These are phyloP conservation scores for Pythium coloratum DNA, from an alignment of 352 stramenopile genomes.

Conservation along the genomic window DNA sequence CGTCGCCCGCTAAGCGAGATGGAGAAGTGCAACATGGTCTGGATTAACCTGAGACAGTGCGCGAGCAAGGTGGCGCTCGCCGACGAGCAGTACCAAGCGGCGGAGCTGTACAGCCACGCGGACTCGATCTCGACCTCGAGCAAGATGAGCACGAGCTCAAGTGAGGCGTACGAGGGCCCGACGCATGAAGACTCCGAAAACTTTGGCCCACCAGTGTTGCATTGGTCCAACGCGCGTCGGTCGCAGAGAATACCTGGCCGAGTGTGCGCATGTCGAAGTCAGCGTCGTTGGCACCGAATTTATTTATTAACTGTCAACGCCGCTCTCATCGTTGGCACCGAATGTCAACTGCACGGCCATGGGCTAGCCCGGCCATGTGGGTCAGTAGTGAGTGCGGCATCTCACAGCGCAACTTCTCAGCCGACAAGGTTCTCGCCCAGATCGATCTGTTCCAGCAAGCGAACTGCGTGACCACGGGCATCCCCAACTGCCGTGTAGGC, in stretches of 20 bases:
- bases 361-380: conserved; percentile 51
- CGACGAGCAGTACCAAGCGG: not conserved
- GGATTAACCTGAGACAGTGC: conserved; percentile 39
- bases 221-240: conserved; percentile 9
- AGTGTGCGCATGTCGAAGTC: conserved; percentile 19
- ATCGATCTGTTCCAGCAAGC: conserved; percentile 80
- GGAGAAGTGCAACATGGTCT: conserved; percentile 70
- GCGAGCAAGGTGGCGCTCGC: conserved; percentile 13
- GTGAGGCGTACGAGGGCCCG: not conserved
- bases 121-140: not conserved
- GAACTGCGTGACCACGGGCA: conserved; percentile 72
- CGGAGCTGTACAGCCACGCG: conserved; percentile 1
- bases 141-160: not conserved
- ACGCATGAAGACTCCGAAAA: not conserved
- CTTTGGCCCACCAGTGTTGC: conserved; percentile 9
- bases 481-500: conserved; percentile 71
- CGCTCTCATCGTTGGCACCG: no score
- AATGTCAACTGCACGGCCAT: conserved; percentile 40
- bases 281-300: conserved; percentile 13
- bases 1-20: conserved; percentile 61
- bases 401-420: conserved; percentile 78
- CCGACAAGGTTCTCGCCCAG: conserved; percentile 72
- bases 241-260: conserved; percentile 13
- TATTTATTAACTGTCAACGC: no score
- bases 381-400: conserved; percentile 83